Evolutionary conservation across 495 filamentous ascomycete genomes (phyloP), one percentile per base, ranked within the genome.

Genomic region (Gamarada debralockiae): DNA sequence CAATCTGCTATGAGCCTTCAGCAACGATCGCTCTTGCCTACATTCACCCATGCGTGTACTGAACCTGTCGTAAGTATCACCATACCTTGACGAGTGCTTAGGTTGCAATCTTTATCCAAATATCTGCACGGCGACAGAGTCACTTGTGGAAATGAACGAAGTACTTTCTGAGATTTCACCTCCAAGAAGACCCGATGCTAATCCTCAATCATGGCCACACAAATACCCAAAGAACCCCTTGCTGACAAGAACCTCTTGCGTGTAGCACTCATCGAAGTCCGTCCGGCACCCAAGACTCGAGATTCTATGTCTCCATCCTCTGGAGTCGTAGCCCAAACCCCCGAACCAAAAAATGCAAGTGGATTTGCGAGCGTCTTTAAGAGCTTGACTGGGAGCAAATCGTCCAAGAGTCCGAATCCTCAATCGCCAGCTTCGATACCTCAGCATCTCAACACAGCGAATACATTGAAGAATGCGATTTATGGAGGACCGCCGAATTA

Each of bases 331-430:
- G 57, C 67, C n/a, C 68, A 67, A 33, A 70, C 75, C 48, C 70
- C 71, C 43, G 78, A 82, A 60, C 61, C 70, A 3, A 77, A 67
- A 61, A 61, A 36, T 53, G 54, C 67, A 8, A 67, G 77, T 40
- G 78, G 74, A 27, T 68, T 82, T 46, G 77, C 76, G 46, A 73
- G 74, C 41, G 78, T 81, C 59, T 75, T 82, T 65, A 79, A 74
- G 54, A 76, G 74, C 27, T 67, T 82, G 45, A 71, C 77, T 38
- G 71, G 74, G 54, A 65, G 60, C 25, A 70, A 71, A 50, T 66
- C 72, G 14, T 57, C 66, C 31, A 58, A 65, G 40, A 62, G 64
- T 22, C 66, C 67, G 44, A 61, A 64, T 45, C 53, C 20, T 54
- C 69, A 47, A 42, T 57, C 66, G 27, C 56, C 59, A 33, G 52